Conservation (phyloP, 2,329 filamentous ascomycete species). For the Paradendryphiella salina region DNA sequence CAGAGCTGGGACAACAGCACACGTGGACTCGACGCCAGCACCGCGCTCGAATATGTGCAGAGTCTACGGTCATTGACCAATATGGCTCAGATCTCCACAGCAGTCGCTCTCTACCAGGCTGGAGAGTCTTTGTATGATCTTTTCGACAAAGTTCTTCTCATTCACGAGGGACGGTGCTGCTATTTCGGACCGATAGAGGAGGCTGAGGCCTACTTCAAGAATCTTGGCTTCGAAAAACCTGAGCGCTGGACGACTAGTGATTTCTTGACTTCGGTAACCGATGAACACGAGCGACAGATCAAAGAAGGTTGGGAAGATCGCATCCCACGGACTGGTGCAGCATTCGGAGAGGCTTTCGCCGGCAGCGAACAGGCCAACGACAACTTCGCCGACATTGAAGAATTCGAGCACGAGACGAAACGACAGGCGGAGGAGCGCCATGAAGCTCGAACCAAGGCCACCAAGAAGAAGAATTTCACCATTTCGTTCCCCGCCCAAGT, state of each 20-base stretch:
- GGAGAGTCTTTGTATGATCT: constrained; percentile 46
- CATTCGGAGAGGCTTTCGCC: constrained; percentile 56
- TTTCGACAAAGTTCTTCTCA: constrained; percentile 48
- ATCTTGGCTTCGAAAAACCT: constrained; percentile 69
- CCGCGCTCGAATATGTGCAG: constrained; percentile 72
- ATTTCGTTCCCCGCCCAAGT: constrained; percentile 47
- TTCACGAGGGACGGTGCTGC: constrained; percentile 48
- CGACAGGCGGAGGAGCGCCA: constrained; percentile 38
- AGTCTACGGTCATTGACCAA: constrained; percentile 67
- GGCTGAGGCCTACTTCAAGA: constrained; percentile 67
- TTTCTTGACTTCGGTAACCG: constrained; percentile 73
- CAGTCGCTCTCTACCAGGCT: constrained; percentile 74
- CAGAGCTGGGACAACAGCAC: constrained; percentile 65
- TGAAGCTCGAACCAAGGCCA: constrained; percentile 41
- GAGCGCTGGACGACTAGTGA: constrained; percentile 70
- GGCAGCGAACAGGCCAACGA: constrained; percentile 44
- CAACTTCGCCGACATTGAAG: constrained; percentile 48
- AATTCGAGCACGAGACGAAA: constrained; percentile 45
- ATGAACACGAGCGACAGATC: constrained; percentile 61
- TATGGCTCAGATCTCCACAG: constrained; percentile 63
- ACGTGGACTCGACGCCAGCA: constrained; percentile 71
- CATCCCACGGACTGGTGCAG: constrained; percentile 58
- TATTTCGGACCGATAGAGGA: constrained; percentile 66
- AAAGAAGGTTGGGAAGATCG: constrained; percentile 61
- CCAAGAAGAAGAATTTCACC: constrained; percentile 50